Percentiles rank a stretch among this genome's conserved stretches.
Conservation (phyloP, 179 eudicot species). For the Actinidia chinensis region DNA sequence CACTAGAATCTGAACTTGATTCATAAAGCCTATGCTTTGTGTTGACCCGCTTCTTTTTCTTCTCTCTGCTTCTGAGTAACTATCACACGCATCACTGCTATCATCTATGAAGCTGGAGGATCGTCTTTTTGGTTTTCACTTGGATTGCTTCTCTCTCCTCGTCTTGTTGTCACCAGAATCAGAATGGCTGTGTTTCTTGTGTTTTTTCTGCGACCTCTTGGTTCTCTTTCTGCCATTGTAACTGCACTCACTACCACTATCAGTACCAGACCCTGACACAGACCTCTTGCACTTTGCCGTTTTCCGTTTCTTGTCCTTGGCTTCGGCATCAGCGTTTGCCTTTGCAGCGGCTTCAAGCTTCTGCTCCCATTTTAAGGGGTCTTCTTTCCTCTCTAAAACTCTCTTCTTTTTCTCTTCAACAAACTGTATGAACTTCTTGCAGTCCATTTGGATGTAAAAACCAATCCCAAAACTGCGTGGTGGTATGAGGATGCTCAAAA, state of each 20-base stretch:
- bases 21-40: conserved; percentile 40
- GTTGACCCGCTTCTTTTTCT: conserved; percentile 37
- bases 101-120: conserved; percentile 39
- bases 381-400: conserved; percentile 78
- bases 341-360: conserved; percentile 79
- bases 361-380: conserved; percentile 91
- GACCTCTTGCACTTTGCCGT: conserved; percentile 56
- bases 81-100: conserved; percentile 47
- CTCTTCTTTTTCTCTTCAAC: conserved; percentile 91
- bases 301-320: conserved; percentile 59
- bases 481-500: conserved; percentile 92
- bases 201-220: conserved; percentile 60
- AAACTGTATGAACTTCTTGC: conserved; percentile 87
- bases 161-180: conserved; percentile 45
- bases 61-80: conserved; percentile 49
- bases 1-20: conserved; percentile 35
- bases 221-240: conserved; percentile 44
- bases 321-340: conserved; percentile 75
- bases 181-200: conserved; percentile 50
- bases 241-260: conserved; percentile 42
- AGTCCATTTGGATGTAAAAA: conserved; percentile 69
- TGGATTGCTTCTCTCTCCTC: conserved; percentile 56
- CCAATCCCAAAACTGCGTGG: conserved; percentile 82
- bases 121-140: conserved; percentile 51
- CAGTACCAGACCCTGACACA: conserved; percentile 48